Evolutionary conservation across 2,329 filamentous ascomycete species (phyloP).

Genomic region (Penicillium hordei): DNA sequence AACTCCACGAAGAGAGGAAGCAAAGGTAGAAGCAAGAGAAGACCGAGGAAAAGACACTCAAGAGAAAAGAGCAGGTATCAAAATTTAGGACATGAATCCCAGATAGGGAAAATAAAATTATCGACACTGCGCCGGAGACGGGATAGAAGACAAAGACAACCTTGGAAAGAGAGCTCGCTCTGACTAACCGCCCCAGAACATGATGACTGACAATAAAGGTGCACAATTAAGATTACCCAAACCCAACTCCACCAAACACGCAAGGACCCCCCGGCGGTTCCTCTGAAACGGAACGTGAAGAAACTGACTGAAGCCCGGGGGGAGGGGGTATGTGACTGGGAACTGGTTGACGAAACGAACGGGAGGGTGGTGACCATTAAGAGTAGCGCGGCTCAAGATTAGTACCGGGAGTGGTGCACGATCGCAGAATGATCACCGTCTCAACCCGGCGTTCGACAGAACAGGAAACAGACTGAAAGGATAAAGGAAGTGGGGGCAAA

Average conservation of each 20-base stretch:
- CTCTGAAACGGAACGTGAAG: background rate
- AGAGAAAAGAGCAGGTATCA: constrained; percentile 9
- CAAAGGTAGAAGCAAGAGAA: background rate
- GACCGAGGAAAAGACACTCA: background rate
- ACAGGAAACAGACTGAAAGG: constrained; percentile 2
- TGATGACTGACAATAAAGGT: constrained; percentile 1
- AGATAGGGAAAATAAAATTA: constrained; percentile 7
- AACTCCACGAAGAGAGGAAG: background rate
- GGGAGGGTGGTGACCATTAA: background rate
- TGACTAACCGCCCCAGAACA: constrained; percentile 1
- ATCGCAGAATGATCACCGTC: background rate
- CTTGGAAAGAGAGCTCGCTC: background rate
- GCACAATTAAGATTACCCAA: constrained; percentile 5
- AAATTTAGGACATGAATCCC: constrained; percentile 9
- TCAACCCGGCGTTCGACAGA: background rate
- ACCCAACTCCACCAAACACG: constrained; percentile 12
- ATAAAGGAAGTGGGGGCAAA: background rate
- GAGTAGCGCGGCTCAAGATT: background rate
- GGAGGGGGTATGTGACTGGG: constrained; percentile 8
- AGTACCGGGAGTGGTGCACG: background rate
- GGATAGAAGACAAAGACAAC: background rate
- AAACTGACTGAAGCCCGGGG: background rate
- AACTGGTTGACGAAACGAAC: background rate
- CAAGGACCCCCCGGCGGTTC: background rate
- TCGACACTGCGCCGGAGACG: constrained; percentile 1